Evolutionary conservation across 2,329 filamentous ascomycete species (phyloP).

Genomic region (Neoascochyta sp.): DNA sequence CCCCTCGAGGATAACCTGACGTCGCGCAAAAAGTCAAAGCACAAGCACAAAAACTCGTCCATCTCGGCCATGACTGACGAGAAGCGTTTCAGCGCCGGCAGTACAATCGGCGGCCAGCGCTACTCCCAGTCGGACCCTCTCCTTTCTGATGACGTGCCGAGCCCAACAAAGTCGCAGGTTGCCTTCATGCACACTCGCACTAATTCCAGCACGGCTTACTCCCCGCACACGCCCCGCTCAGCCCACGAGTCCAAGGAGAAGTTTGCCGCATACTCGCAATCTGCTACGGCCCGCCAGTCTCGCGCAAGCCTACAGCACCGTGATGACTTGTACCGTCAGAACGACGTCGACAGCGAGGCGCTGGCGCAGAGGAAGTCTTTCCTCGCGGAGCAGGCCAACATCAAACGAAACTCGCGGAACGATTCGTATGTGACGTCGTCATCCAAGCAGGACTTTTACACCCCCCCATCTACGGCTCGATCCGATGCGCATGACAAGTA

Average conservation of each 20-base stretch:
- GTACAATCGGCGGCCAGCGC: conserved; percentile 39
- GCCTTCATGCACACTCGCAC: conserved; percentile 81
- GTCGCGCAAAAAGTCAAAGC: conserved; percentile 57
- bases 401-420: conserved; percentile 28
- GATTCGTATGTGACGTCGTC: conserved; percentile 27
- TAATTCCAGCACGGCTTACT: conserved; percentile 54
- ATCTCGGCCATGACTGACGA: conserved; percentile 53
- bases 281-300: conserved; percentile 36
- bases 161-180: conserved; percentile 49
- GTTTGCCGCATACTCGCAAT: conserved; percentile 44
- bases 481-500: conserved; percentile 13
- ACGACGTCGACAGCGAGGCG: conserved; percentile 29
- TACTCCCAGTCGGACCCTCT: conserved; percentile 28
- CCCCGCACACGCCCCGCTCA: conserved; percentile 48
- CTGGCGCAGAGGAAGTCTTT: conserved; percentile 33
- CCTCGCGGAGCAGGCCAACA: conserved; percentile 32
- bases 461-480: conserved; percentile 20
- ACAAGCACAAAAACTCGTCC: conserved; percentile 70
- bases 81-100: conserved; percentile 56
- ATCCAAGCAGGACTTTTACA: conserved; percentile 32
- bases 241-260: conserved; percentile 53
- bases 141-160: conserved; percentile 27
- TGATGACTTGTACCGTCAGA: conserved; percentile 26
- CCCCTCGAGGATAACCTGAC: conserved; percentile 84
- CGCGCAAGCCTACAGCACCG: conserved; percentile 37